phyloP scores from a whole-genome alignment of 371 early-diverging fungal genomes.

The Nematocida ironsii region DNA sequence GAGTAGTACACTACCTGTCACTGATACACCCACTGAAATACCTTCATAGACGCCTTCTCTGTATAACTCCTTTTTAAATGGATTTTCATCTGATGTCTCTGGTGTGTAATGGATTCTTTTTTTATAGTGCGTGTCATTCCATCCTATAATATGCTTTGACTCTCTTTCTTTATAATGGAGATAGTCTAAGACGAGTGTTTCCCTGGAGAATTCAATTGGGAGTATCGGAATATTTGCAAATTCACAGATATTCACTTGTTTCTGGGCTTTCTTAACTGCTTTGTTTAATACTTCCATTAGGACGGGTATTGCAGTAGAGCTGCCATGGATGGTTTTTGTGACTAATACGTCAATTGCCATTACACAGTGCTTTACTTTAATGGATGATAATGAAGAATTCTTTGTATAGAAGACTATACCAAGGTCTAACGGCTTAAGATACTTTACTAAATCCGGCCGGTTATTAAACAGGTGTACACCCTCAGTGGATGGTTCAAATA shows the following conservation, averaged over 20 bases:
- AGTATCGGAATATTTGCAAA: conserved; percentile 27
- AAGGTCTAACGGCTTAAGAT: not conserved
- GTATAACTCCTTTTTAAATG: conserved; percentile 51
- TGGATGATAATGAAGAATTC: not conserved
- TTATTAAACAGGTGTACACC: not conserved
- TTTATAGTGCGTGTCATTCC: not conserved
- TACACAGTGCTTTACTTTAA: not conserved
- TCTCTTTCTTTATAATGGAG: conserved; percentile 42
- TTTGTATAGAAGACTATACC: conserved; percentile 13
- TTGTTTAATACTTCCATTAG: not conserved
- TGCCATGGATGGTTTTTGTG: not conserved
- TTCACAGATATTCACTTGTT: not conserved
- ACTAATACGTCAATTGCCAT: not conserved
- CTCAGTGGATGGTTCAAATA: not conserved
- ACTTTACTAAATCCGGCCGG: not conserved
- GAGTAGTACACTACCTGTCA: conserved; percentile 31
- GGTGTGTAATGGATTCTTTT: conserved; percentile 25
- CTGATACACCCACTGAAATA: conserved; percentile 5
- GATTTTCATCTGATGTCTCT: not conserved
- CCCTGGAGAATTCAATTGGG: not conserved
- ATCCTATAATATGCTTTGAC: conserved; percentile 39
- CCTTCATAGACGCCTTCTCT: conserved; percentile 50
- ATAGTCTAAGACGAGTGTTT: conserved; percentile 2
- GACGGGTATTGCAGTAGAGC: not conserved
- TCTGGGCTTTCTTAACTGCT: not conserved